Conservation (phyloP, 169 alveolate genomes). For the Perkinsus marinus region DNA sequence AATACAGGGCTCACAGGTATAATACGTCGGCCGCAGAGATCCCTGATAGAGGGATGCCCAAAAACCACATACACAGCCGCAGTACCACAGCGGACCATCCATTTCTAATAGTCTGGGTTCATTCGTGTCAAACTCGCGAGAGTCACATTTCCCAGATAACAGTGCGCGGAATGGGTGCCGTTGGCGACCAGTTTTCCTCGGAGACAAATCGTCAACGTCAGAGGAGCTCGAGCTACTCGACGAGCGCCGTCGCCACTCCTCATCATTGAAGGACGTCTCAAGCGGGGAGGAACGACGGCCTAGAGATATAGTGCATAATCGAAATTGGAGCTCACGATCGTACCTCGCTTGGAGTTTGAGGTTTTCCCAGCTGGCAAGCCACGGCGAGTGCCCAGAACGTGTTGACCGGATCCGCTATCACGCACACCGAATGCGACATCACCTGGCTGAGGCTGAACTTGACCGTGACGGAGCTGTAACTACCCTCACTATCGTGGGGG, state of each 20-base stretch:
- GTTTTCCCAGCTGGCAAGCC: neutral
- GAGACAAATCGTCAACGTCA: neutral
- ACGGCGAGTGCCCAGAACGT: neutral
- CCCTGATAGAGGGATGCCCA: neutral
- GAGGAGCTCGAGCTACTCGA: neutral
- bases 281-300: neutral
- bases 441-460: neutral
- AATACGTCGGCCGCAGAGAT: neutral
- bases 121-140: neutral
- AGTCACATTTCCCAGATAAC: neutral
- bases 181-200: neutral
- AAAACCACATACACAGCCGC: neutral
- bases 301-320: neutral
- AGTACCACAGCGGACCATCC: neutral
- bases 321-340: neutral
- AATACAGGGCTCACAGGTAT: neutral
- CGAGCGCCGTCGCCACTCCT: neutral
- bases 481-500: neutral
- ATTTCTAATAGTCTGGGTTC: neutral
- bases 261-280: neutral
- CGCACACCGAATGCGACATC: neutral
- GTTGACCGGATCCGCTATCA: neutral
- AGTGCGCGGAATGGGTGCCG: neutral
- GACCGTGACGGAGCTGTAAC: neutral
- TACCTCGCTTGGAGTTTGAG: neutral